Evolutionary conservation across 345 rosid species (phyloP).

Genomic region (Orychophragmus violaceus): DNA sequence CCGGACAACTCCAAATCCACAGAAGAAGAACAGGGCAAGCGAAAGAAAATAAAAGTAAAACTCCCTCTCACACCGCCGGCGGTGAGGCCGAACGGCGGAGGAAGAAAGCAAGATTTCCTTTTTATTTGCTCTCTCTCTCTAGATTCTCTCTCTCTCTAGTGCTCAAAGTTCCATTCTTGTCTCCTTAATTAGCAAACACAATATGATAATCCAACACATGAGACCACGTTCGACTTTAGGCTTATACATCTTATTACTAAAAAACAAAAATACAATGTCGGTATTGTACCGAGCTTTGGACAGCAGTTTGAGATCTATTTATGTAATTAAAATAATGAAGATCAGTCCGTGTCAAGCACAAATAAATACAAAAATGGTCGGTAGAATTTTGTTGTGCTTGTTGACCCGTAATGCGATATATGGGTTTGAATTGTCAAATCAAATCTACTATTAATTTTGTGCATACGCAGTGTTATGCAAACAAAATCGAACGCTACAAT

Average conservation of each 20-base stretch:
- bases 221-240: background rate
- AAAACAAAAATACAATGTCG: constrained; percentile 8
- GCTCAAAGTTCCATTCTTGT: too few relatives aligned
- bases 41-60: too few relatives aligned
- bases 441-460: constrained; percentile 14
- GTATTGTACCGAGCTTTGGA: background rate
- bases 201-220: background rate
- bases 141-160: too few relatives aligned
- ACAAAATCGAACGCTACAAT: background rate
- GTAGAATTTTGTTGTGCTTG: constrained; percentile 12
- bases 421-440: constrained; percentile 27
- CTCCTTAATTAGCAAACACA: background rate
- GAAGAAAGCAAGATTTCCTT: too few relatives aligned
- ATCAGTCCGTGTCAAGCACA: constrained; percentile 7
- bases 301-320: background rate
- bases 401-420: constrained; percentile 27
- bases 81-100: too few relatives aligned
- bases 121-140: too few relatives aligned
- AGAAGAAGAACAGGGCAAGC: too few relatives aligned
- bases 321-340: background rate
- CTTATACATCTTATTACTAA: background rate
- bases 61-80: too few relatives aligned
- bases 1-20: too few relatives aligned
- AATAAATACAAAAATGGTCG: constrained; percentile 18
- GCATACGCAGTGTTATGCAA: background rate